Conservation (phyloP, 2,329 filamentous ascomycete genomes). For the Metarhizium anisopliae region DNA sequence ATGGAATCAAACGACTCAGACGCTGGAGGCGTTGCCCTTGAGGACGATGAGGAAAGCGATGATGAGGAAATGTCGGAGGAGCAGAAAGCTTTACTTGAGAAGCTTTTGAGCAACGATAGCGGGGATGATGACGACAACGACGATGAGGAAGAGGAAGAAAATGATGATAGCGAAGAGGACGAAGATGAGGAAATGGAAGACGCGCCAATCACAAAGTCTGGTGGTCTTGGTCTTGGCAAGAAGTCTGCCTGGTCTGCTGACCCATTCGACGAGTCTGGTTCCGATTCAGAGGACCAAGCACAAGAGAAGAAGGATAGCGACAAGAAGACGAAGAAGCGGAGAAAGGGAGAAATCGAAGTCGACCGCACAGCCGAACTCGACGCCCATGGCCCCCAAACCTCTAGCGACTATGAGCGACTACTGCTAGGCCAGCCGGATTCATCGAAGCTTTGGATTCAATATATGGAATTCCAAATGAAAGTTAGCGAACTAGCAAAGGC, state of each 20-base stretch:
- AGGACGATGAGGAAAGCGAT: slow-evolving; percentile 37
- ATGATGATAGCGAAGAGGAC: slow-evolving; percentile 22
- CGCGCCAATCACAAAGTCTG: slow-evolving; percentile 22
- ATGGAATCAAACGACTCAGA: slow-evolving; percentile 38
- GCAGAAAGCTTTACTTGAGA: slow-evolving; percentile 22
- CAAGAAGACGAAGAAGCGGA: slow-evolving; percentile 51
- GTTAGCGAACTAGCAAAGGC: slow-evolving; percentile 83
- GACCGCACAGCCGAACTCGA: slow-evolving; percentile 92
- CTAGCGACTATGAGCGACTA: slow-evolving; percentile 88
- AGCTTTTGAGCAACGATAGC: slow-evolving; percentile 38
- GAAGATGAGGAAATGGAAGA: slow-evolving; percentile 31
- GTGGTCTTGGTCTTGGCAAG: slow-evolving; percentile 44
- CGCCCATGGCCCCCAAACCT: slow-evolving; percentile 76
- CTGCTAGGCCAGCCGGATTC: slow-evolving; percentile 88
- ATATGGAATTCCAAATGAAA: slow-evolving; percentile 98
- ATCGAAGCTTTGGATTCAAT: slow-evolving; percentile 88
- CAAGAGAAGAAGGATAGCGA: slow-evolving; percentile 10
- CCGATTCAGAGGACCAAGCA: slow-evolving; percentile 33
- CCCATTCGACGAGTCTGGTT: slow-evolving; percentile 51
- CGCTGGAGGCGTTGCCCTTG: slow-evolving; percentile 34
- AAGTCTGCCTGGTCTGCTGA: slow-evolving; percentile 86
- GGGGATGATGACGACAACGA: slow-evolving; percentile 33
- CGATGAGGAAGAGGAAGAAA: slow-evolving; percentile 20
- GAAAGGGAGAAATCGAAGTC: slow-evolving; percentile 68
- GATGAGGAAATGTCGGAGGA: slow-evolving; percentile 36